These are phyloP conservation scores for Chaetomiaceae sp. DNA, from an alignment of 2,329 filamentous ascomycete genomes.

Conservation along the genomic window DNA sequence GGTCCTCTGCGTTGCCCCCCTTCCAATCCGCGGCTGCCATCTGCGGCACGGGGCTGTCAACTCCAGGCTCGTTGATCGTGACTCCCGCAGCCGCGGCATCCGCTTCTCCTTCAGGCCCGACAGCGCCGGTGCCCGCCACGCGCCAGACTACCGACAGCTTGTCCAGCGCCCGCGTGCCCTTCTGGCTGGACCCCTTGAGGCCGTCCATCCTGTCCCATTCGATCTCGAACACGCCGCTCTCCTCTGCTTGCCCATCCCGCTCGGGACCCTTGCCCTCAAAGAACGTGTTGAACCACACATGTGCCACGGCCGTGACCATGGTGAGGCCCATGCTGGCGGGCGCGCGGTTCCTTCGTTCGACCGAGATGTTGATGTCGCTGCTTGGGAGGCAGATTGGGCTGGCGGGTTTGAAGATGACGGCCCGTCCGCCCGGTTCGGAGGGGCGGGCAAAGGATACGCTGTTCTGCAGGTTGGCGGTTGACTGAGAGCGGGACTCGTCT, in stretches of 20 bases:
- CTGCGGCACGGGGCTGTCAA: constrained; percentile 65
- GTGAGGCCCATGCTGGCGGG: constrained; percentile 71
- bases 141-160: constrained; percentile 82
- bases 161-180: constrained; percentile 78
- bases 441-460: constrained; percentile 28
- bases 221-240: constrained; percentile 57
- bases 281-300: constrained; percentile 95
- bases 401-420: constrained; percentile 70
- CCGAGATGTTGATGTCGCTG: constrained; percentile 83
- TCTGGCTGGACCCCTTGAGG: constrained; percentile 80
- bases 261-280: constrained; percentile 81
- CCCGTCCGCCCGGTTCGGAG: constrained; percentile 56
- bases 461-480: constrained; percentile 14
- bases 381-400: constrained; percentile 64
- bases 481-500: constrained; percentile 11
- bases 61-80: constrained; percentile 58
- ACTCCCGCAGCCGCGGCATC: constrained; percentile 8
- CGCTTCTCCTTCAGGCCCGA: constrained; percentile 14
- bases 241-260: constrained; percentile 56
- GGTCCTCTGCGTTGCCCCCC: constrained; percentile 44
- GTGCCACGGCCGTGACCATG: constrained; percentile 87
- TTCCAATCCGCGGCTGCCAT: constrained; percentile 69
- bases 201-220: constrained; percentile 74
- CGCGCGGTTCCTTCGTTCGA: constrained; percentile 79
- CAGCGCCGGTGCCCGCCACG: constrained; percentile 28